Base-by-base conservation (phyloP, 257 asterid species). In the Primulina eburnea region DNA sequence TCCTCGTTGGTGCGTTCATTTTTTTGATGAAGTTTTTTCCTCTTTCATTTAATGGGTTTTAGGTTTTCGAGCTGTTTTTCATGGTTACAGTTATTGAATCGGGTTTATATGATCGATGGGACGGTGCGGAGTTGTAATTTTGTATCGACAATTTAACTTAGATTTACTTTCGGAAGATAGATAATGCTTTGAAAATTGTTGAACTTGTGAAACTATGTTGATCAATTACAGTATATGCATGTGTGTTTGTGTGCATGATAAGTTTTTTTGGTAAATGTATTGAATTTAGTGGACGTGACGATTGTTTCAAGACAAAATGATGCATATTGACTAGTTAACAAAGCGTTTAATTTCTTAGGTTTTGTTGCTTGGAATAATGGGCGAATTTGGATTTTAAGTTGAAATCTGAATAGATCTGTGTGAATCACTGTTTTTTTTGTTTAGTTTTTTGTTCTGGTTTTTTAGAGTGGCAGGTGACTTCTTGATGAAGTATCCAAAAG, bases 1-100 rank as follows among this genome's bases (percentile, higher is more conserved):
- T 90, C 71, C 92, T 90, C 78, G 80, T 90, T 14, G 97, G 97
- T 86, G 64, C 29, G 26, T 68, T 16, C 18, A 8, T 5, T 67
- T 43, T 53, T 56, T 64, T n/a, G 0, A 1, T 43, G 53, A 43
- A 43, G 53, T n/a, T 11, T 24, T 32, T 2, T 7, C 8, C 56
- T 14, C 8, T n/a, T 24, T 20, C 17, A 28, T 32, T 8, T 56
- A 3, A n/a, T 2, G 14, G 60, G 53, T 53, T 62, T 69, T 57
- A 63, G 83, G 72, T 69, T 72, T 68, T 70, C 9, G 37, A 56
- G 63, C 60, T 61, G 53, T 38, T 47, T 66, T 18, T 56, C 40
- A 38, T 68, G 20, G 14, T 28, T 63, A 26, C 65, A 17, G 64
- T 30, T 47, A 9, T 63, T n/a, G n/a, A n/a, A n/a, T n/a, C n/a